phyloP scores from a whole-genome alignment of 2,329 filamentous ascomycete species.

The Aureobasidium melanogenum region DNA sequence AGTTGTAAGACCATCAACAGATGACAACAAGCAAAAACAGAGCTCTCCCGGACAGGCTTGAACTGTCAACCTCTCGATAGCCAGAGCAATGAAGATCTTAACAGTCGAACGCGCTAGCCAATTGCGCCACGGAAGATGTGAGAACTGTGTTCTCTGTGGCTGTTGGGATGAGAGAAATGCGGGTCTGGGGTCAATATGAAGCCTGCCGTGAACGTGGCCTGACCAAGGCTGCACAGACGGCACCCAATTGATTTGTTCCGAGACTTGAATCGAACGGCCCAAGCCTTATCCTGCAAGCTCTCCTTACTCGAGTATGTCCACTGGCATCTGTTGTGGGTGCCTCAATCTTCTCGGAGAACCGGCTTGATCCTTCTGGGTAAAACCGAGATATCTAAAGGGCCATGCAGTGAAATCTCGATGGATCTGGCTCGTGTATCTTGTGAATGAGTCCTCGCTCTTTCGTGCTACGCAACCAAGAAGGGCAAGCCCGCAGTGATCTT shows the following conservation, averaged over 20 bases:
- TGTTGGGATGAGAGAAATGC: neutral
- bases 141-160: neutral
- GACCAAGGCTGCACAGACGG: no score
- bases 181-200: neutral
- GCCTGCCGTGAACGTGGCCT: neutral
- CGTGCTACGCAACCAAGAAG: neutral
- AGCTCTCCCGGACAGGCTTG: conserved; percentile 11
- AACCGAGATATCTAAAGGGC: neutral
- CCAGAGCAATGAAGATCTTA: neutral
- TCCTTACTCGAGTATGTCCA: no score
- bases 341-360: neutral
- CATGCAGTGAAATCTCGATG: neutral
- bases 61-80: conserved; percentile 13
- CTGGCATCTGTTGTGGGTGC: neutral
- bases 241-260: neutral
- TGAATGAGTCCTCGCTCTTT: neutral
- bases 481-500: neutral
- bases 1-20: neutral
- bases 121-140: conserved; percentile 13
- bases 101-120: conserved; percentile 14
- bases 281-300: neutral
- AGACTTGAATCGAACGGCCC: neutral
- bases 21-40: neutral
- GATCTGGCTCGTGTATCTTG: neutral
- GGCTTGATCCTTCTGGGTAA: neutral